Evolutionary conservation across 768 basidiomycete genomes (phyloP).

Genomic region (Termitomyces sp.): DNA sequence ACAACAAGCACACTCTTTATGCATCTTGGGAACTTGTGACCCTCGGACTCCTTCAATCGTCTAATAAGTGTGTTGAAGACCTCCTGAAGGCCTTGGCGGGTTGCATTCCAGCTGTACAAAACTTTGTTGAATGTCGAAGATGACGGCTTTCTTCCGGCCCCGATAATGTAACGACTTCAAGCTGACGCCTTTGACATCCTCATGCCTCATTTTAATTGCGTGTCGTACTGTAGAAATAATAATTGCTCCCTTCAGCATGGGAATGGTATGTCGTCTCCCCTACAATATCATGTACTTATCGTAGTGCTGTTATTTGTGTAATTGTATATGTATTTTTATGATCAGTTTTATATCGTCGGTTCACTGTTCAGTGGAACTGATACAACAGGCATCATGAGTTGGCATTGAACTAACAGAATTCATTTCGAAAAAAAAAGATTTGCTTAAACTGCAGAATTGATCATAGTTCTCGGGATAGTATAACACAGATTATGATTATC

Average conservation of each 20-base stretch:
- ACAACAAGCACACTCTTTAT: constrained; percentile 1
- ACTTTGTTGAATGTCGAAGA: neutral
- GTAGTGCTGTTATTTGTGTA: neutral
- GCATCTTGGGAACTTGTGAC: constrained; percentile 10
- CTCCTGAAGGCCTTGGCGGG: constrained; percentile 6
- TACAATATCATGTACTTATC: neutral
- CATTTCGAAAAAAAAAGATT: too few relatives aligned
- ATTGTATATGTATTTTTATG: neutral
- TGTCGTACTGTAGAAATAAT: neutral
- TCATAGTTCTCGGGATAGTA: too few relatives aligned
- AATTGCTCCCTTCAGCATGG: too few relatives aligned
- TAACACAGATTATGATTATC: too few relatives aligned
- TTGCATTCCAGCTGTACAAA: constrained; percentile 11
- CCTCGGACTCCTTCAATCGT: neutral
- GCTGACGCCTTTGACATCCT: neutral
- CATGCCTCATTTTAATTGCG: neutral
- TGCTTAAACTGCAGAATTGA: too few relatives aligned
- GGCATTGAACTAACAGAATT: neutral
- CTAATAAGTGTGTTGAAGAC: neutral
- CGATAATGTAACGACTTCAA: too few relatives aligned
- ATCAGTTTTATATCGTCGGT: neutral
- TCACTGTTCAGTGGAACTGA: neutral
- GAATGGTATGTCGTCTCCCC: too few relatives aligned
- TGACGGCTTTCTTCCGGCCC: too few relatives aligned
- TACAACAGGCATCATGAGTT: too few relatives aligned